Conservation (phyloP, 177 flowering plant genomes). For the Vitis hybrid region DNA sequence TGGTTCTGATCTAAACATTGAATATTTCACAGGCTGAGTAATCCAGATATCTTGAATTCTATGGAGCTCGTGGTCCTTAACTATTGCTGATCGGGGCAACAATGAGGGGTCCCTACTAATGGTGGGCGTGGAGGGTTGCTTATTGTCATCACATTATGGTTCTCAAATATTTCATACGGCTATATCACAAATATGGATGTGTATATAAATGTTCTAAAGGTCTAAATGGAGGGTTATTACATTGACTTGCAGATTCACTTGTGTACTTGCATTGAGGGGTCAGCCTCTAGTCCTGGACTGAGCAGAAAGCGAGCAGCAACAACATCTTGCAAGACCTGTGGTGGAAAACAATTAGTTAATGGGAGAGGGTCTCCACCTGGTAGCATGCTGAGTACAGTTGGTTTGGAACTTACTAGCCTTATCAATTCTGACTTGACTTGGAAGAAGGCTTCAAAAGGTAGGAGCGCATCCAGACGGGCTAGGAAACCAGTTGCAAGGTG, state of each 20-base stretch:
- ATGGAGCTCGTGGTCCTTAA: background rate
- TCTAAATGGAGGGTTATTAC: slow-evolving; percentile 8
- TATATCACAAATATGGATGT: background rate
- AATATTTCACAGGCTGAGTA: slow-evolving; percentile 2
- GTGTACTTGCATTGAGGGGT: slow-evolving; percentile 30
- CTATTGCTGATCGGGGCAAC: background rate
- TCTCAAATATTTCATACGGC: background rate
- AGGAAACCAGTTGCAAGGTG: slow-evolving; percentile 27
- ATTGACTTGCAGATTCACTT: slow-evolving; percentile 27
- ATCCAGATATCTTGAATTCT: background rate
- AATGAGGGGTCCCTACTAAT: background rate
- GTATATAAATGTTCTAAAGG: background rate
- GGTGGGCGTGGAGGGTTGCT: background rate
- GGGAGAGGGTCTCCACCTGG: slow-evolving; percentile 29
- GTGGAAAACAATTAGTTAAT: slow-evolving; percentile 34
- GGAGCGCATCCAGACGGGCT: slow-evolving; percentile 37
- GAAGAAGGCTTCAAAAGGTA: slow-evolving; percentile 50
- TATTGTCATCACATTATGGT: background rate
- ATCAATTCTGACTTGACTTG: slow-evolving; percentile 42
- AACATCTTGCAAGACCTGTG: slow-evolving; percentile 31
- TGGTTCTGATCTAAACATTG: slow-evolving; percentile 1
- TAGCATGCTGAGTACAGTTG: slow-evolving; percentile 44
- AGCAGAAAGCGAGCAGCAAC: slow-evolving; percentile 19
- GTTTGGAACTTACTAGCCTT: slow-evolving; percentile 37
- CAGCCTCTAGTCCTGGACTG: slow-evolving; percentile 22